Evolutionary conservation across 345 rosid genomes (phyloP).

Genomic region (Citrus australasica): DNA sequence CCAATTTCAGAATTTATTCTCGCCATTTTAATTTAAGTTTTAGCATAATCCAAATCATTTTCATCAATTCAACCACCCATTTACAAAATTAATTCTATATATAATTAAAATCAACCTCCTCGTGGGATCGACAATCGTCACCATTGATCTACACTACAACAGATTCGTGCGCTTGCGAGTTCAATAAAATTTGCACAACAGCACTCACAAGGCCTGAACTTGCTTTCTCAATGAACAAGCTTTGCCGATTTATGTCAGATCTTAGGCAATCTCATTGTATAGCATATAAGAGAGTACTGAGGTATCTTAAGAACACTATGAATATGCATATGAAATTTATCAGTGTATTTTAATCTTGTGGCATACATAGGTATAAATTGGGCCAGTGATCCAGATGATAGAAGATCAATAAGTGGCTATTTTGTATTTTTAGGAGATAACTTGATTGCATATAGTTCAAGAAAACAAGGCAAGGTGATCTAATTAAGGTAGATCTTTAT

Average conservation of each 20-base stretch:
- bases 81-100: too few species aligned
- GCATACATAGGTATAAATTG: neutral
- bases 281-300: neutral
- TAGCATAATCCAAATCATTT: too few species aligned
- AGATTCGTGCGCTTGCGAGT: too few species aligned
- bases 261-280: neutral
- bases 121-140: too few species aligned
- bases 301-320: too few species aligned
- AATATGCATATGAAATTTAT: too few species aligned
- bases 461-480: neutral
- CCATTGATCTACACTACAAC: too few species aligned
- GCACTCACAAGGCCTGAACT: neutral
- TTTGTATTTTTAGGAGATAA: neutral
- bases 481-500: neutral
- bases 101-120: too few species aligned
- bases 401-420: neutral
- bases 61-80: too few species aligned
- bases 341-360: neutral
- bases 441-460: neutral
- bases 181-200: too few species aligned
- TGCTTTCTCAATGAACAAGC: neutral
- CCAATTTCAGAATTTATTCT: too few species aligned
- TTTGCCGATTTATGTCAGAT: neutral
- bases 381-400: neutral
- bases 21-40: too few species aligned